Percentiles rank a stretch among this genome's conserved stretches.
Evolutionary conservation across 805 yeast species (phyloP).

Genomic region (Barnettozyma californica): DNA sequence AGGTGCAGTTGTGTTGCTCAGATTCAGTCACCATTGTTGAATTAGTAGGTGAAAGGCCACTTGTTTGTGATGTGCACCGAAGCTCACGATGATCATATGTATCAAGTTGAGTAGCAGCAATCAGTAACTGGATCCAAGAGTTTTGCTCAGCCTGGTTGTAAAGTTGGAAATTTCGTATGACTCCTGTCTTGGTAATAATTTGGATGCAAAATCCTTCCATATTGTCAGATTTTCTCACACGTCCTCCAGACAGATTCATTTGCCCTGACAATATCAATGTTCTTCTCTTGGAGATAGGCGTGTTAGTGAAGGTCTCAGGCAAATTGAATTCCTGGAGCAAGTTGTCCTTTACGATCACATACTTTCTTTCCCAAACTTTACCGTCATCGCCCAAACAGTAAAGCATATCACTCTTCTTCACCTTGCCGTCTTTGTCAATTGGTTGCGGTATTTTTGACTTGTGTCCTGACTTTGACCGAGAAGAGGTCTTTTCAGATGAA

Average conservation of each 20-base stretch:
- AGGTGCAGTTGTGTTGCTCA: background rate
- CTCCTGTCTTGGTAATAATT: conserved; percentile 61
- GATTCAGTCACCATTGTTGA: conserved; percentile 1
- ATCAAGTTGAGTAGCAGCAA: conserved; percentile 42
- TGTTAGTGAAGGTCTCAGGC: background rate
- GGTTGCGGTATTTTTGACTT: conserved; percentile 1
- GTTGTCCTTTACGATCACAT: conserved; percentile 74
- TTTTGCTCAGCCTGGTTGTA: conserved; percentile 60
- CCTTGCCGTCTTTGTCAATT: conserved; percentile 1
- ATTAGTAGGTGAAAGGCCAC: background rate
- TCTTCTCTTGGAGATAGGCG: background rate
- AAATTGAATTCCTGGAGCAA: conserved; percentile 30
- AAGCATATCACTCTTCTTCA: conserved; percentile 40
- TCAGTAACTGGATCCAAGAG: conserved; percentile 62
- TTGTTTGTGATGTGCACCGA: background rate
- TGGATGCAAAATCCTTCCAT: conserved; percentile 56
- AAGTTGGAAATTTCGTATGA: conserved; percentile 67
- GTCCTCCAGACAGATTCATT: conserved; percentile 64
- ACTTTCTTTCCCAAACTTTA: conserved; percentile 81
- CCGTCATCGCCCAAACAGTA: conserved; percentile 41
- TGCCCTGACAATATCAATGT: conserved; percentile 30
- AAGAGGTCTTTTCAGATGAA: background rate
- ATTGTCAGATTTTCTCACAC: conserved; percentile 40
- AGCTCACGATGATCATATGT: conserved; percentile 11
- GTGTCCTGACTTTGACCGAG: background rate